Evolutionary conservation across 805 yeast genomes (phyloP).

Genomic region (Starmera dryadoides): DNA sequence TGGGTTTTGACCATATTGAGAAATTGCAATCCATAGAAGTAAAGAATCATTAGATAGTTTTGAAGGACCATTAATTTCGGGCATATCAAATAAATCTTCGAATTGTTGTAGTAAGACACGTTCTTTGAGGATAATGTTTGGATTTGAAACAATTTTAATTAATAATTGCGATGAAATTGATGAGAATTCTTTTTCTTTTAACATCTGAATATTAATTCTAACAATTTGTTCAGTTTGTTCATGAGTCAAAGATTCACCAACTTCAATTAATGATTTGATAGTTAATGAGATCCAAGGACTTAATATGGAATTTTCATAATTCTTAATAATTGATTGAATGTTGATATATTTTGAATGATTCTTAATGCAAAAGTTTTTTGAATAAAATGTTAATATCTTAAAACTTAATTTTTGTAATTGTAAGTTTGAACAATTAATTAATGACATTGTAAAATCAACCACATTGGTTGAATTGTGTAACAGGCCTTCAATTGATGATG

Average conservation of each 20-base stretch:
- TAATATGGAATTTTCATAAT: constrained; percentile 7
- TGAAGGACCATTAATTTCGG: constrained; percentile 59
- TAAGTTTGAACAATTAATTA: constrained; percentile 2
- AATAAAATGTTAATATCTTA: constrained; percentile 24
- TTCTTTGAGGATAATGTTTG: constrained; percentile 23
- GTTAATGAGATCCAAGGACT: constrained; percentile 14
- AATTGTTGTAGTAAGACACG: constrained; percentile 36
- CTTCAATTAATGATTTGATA: constrained; percentile 9
- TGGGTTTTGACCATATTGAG: constrained; percentile 27
- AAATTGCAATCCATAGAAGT: constrained; percentile 44
- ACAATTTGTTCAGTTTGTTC: constrained; percentile 17
- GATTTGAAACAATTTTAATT: constrained; percentile 12
- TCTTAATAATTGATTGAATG: constrained; percentile 3
- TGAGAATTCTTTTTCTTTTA: constrained; percentile 18
- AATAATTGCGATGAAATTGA: constrained; percentile 18
- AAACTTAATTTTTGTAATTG: constrained; percentile 9
- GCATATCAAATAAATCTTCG: constrained; percentile 41
- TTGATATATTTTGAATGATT: not conserved
- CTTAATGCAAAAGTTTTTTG: constrained; percentile 2
- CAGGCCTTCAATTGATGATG: not conserved
- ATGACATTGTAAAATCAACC: constrained; percentile 10
- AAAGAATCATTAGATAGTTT: constrained; percentile 38
- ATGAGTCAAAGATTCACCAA: constrained; percentile 11
- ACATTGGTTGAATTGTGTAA: not conserved
- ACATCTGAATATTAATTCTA: constrained; percentile 25